Percentiles rank a stretch among this genome's conserved stretches.
Conservation (phyloP, 805 yeast genomes). For the Candida xiaguanensis region DNA sequence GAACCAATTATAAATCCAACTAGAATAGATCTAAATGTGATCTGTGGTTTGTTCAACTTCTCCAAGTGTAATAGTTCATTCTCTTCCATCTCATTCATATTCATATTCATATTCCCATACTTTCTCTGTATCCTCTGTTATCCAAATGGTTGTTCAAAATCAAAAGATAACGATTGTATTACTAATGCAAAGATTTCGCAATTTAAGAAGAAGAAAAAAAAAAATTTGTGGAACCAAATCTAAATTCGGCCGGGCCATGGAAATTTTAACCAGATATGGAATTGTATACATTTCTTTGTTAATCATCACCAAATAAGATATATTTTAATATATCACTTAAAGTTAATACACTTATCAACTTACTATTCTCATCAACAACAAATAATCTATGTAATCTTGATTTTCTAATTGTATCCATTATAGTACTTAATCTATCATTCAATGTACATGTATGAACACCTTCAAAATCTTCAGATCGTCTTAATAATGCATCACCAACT, state of each 20-base stretch:
- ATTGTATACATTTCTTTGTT: too few relatives aligned
- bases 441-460: slow-evolving; percentile 96
- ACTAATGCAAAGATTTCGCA: slow-evolving; percentile 3
- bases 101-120: neutral
- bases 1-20: slow-evolving; percentile 87
- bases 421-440: slow-evolving; percentile 79
- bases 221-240: neutral
- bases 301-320: slow-evolving; percentile 61
- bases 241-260: neutral
- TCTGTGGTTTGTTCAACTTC: slow-evolving; percentile 57
- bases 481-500: slow-evolving; percentile 93
- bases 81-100: neutral
- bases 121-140: too few relatives aligned
- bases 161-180: too few relatives aligned
- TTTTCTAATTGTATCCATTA: slow-evolving; percentile 89
- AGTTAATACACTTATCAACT: slow-evolving; percentile 78
- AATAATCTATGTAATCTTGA: slow-evolving; percentile 88
- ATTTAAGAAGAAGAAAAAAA: neutral
- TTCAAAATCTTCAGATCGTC: slow-evolving; percentile 93
- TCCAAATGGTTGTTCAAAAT: too few relatives aligned
- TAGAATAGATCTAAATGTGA: slow-evolving; percentile 67
- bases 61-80: slow-evolving; percentile 12
- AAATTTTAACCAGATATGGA: neutral
- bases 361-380: slow-evolving; percentile 82
- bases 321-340: slow-evolving; percentile 87